These are phyloP conservation scores for Oryza brachyantha DNA, from an alignment of 176 grass and related monocot genomes.

Conservation along the genomic window DNA sequence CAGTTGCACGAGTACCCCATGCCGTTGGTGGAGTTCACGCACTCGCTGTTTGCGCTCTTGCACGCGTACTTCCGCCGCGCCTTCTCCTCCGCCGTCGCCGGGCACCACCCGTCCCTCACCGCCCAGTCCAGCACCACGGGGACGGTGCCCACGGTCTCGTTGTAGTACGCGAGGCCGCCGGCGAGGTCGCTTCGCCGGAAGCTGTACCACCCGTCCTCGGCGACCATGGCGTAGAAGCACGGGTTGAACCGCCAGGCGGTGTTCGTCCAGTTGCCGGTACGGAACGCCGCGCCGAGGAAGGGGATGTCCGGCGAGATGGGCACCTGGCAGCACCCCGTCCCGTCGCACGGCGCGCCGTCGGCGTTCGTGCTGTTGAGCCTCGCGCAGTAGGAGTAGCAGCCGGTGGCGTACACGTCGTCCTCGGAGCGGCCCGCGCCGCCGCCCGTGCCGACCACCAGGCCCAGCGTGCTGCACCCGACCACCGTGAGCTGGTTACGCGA, in stretches of 20 bases:
- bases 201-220: conserved; percentile 5
- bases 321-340: neutral
- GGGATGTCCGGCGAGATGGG: neutral
- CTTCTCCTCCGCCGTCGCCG: neutral
- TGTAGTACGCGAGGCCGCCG: neutral
- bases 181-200: neutral
- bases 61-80: conserved; percentile 18
- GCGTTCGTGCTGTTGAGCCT: neutral
- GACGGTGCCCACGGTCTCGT: neutral
- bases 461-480: neutral
- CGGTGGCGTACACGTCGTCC: neutral
- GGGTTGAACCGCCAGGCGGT: neutral
- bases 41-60: neutral
- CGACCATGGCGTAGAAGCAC: conserved; percentile 7
- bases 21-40: conserved; percentile 2
- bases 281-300: neutral
- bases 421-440: no score
- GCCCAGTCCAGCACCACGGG: neutral
- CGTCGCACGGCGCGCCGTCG: neutral
- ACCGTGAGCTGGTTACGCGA: neutral
- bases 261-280: neutral
- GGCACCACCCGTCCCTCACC: neutral
- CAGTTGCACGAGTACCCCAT: conserved; percentile 8
- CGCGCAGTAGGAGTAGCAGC: neutral
- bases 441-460: neutral